Evolutionary conservation across 495 filamentous ascomycete genomes (phyloP).

Genomic region (Tetracladium setigerum): DNA sequence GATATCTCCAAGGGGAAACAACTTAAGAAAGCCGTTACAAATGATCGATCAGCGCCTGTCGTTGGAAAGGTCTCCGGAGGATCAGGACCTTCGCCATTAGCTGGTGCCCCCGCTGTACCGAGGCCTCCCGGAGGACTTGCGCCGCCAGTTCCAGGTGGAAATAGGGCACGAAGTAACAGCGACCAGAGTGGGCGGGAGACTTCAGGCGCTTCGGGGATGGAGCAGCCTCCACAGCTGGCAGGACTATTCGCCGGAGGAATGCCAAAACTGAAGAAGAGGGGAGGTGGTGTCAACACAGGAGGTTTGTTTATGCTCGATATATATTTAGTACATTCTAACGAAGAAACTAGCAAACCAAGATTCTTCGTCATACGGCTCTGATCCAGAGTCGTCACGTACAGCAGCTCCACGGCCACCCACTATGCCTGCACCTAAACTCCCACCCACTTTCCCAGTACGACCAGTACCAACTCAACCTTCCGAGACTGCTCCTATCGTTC

Average conservation of each 20-base stretch:
- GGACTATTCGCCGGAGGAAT: constrained; percentile 93
- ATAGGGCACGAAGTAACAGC: constrained; percentile 74
- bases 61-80: constrained; percentile 51
- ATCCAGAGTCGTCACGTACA: constrained; percentile 57
- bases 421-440: constrained; percentile 56
- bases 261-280: constrained; percentile 83
- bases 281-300: constrained; percentile 83
- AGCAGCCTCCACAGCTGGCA: constrained; percentile 70
- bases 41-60: constrained; percentile 84
- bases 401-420: constrained; percentile 52
- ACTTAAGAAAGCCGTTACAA: constrained; percentile 85
- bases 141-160: constrained; percentile 62
- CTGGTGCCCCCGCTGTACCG: constrained; percentile 77
- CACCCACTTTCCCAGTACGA: constrained; percentile 52
- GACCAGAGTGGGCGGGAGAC: constrained; percentile 47
- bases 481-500: constrained; percentile 37
- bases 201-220: constrained; percentile 28
- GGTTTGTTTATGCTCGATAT: constrained; percentile 30
- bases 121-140: constrained; percentile 60
- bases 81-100: constrained; percentile 42
- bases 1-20: constrained; percentile 79
- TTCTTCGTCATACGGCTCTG: constrained; percentile 65
- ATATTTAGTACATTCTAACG: constrained; percentile 20
- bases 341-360: constrained; percentile 51
- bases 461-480: constrained; percentile 18